phyloP scores from a whole-genome alignment of 2,329 filamentous ascomycete species.

The Microsporum ferrugineum region DNA sequence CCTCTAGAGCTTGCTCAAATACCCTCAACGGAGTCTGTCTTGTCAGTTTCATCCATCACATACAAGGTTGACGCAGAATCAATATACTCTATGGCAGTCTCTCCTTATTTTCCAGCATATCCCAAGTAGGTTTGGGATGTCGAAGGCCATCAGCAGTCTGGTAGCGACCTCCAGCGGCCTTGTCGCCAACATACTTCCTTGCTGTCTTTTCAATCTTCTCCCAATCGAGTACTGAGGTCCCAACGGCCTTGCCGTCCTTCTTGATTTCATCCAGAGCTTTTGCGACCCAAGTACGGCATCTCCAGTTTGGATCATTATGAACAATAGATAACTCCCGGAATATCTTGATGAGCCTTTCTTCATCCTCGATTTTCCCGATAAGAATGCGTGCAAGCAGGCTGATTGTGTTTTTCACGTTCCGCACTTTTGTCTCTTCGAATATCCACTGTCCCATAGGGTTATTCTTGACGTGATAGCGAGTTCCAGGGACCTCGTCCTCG shows the following conservation, averaged over 20 bases:
- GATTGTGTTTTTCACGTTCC: constrained; percentile 12
- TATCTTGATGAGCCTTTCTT: constrained; percentile 24
- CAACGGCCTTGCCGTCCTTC: constrained; percentile 28
- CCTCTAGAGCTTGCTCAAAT: too few species aligned
- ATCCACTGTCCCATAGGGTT: background rate
- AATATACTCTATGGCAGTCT: background rate
- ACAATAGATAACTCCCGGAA: constrained; percentile 25
- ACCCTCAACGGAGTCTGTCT: background rate
- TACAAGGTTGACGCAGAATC: background rate
- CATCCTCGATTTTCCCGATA: constrained; percentile 32
- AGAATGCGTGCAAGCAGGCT: constrained; percentile 30
- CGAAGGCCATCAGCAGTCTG: constrained; percentile 7
- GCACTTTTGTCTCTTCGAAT: constrained; percentile 9
- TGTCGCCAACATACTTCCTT: constrained; percentile 27
- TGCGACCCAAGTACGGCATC: constrained; percentile 33
- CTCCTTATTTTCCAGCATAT: constrained; percentile 19
- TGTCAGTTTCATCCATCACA: background rate
- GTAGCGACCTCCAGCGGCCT: constrained; percentile 21
- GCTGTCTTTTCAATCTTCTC: constrained; percentile 24
- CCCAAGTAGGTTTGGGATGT: constrained; percentile 21
- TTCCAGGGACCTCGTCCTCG: background rate
- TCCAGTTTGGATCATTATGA: constrained; percentile 28
- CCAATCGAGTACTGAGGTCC: constrained; percentile 30
- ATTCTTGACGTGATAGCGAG: background rate
- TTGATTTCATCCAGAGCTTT: constrained; percentile 25